phyloP scores from a whole-genome alignment of 441 rosid species.

The Bocquillonia castaneifolia region DNA sequence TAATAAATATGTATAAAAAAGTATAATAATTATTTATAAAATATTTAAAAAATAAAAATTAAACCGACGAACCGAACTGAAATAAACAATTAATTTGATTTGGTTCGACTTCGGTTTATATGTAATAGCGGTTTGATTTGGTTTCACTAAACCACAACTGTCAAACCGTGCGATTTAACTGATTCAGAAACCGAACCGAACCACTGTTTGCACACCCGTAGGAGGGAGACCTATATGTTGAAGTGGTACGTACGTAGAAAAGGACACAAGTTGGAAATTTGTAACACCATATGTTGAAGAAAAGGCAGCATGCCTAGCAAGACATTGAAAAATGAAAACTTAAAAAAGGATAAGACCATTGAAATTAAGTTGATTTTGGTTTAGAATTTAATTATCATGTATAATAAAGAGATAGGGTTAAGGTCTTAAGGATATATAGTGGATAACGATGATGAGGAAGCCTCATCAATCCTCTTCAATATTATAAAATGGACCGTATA shows the following conservation, averaged over 20 bases:
- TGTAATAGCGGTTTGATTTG: too few species aligned
- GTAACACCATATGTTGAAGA: background rate
- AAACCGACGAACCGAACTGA: too few species aligned
- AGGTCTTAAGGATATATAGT: background rate
- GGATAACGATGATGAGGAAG: conserved; percentile 24
- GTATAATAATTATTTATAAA: too few species aligned
- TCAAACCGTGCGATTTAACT: too few species aligned
- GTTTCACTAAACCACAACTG: too few species aligned
- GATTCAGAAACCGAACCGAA: too few species aligned
- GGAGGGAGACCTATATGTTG: background rate
- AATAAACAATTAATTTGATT: too few species aligned
- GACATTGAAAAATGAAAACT: conserved; percentile 1
- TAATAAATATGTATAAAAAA: too few species aligned
- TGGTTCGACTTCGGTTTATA: too few species aligned
- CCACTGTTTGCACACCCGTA: background rate
- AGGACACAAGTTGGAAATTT: background rate
- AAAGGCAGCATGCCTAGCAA: background rate
- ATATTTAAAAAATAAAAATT: too few species aligned
- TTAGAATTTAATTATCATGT: background rate
- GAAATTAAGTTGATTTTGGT: background rate
- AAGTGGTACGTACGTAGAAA: background rate
- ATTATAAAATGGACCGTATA: background rate
- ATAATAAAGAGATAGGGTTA: background rate
- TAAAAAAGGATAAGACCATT: background rate
- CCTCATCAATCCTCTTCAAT: background rate